These are phyloP conservation scores for Penicillium bialowiezense DNA, from an alignment of 495 filamentous ascomycete species.

Conservation along the genomic window DNA sequence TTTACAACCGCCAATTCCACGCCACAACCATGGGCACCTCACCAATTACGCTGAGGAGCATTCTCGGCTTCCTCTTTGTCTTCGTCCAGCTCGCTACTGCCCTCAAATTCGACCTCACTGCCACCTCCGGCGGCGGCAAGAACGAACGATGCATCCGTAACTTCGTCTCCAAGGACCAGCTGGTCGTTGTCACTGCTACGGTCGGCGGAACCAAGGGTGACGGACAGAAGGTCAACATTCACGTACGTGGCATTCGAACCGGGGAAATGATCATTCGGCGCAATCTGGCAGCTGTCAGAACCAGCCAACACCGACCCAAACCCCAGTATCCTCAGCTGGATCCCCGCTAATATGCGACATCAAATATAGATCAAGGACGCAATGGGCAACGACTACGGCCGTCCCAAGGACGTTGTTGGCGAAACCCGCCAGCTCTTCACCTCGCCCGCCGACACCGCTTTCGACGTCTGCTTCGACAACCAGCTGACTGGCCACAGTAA, in stretches of 20 bases:
- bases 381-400: constrained; percentile 91
- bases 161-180: constrained; percentile 87
- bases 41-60: constrained; percentile 33
- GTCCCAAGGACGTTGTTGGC: constrained; percentile 84
- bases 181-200: constrained; percentile 97
- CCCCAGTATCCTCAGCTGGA: neutral
- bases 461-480: constrained; percentile 98
- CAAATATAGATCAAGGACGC: constrained; percentile 80
- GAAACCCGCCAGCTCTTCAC: constrained; percentile 94
- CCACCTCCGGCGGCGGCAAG: constrained; percentile 58
- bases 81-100: constrained; percentile 64
- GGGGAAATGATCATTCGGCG: neutral
- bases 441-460: constrained; percentile 87
- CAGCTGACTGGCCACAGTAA: constrained; percentile 61
- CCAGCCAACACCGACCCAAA: neutral
- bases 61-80: constrained; percentile 35
- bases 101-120: constrained; percentile 89
- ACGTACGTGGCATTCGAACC: constrained; percentile 57
- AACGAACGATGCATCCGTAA: constrained; percentile 92
- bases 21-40: constrained; percentile 33
- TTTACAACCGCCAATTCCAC: constrained; percentile 24
- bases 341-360: constrained; percentile 9
- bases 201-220: constrained; percentile 83
- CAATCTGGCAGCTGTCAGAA: neutral
- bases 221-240: constrained; percentile 91